Base-by-base conservation (phyloP, 148 eudicot species). In the Amaranthus hypochondriacus region DNA sequence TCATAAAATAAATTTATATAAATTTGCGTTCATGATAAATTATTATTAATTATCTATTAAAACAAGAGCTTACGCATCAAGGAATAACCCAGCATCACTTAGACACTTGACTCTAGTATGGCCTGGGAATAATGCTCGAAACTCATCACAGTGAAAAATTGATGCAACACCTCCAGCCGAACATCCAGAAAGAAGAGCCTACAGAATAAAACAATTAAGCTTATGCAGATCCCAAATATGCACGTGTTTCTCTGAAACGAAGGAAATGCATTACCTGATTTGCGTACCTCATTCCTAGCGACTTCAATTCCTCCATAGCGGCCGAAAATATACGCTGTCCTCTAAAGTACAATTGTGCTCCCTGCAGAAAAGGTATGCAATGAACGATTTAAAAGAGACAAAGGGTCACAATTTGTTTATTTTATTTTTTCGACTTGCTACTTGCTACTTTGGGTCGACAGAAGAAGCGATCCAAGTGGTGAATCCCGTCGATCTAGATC, bases 21-120 rank as follows among this genome's bases (percentile, higher is more conserved):
- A 28, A 28, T 28, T 28, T 28, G 39, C 39, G 39, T 28, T 28
- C 39, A 28, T 28, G 39, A 28, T 28, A 28, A 28, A 39, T 21
- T 10, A 48, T 4, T n/a, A 66, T 39, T 3, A 8, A 3, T 48
- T 6, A 7, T 14, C 9, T n/a, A 5, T 7, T 48, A 13, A 68
- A 42, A 48, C 49, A 47, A 79, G 79, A 62, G 82, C 65, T 90
- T 89, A 95, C 98, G 89, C 86, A 62, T 95, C 97, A 79, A 92
- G 85, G 71, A 95, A 95, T 79, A 95, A 71, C 66, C 98, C 98
- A 56, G 93, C 98, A 86, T 95, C 98, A 82, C 89, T 83, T 66
- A 86, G 67, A 78, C 89, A 86, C 69, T 86, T 83, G 62, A 86
- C 86, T 72, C 79, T 81, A 15, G 79, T 66, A 67, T 61, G 68